Evolutionary conservation across 2,329 filamentous ascomycete genomes (phyloP), one percentile per base, ranked within the genome.

Genomic region (Xylaria sp.): DNA sequence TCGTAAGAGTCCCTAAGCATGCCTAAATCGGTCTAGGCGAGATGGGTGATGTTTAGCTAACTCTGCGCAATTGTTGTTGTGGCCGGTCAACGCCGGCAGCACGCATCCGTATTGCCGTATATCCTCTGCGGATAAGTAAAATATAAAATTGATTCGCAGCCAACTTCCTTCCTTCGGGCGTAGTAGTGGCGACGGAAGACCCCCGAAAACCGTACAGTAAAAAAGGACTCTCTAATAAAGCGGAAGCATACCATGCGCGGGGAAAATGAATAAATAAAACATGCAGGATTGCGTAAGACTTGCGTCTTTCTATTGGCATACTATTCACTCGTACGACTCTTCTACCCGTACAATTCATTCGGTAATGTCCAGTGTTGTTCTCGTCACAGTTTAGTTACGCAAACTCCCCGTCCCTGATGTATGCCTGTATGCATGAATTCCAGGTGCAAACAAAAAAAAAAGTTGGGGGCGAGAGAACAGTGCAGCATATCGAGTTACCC

Each of bases 321-420:
- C 51, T 48, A 55, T 49, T 37, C 17, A 46, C 38, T 51, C 53
- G 47, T n/a, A 51, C 40, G 17, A 38, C 31, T 47, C 40, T 48
- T 64, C 51, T 64, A 61, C 38, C 54, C 54, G 54, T 62, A 47
- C 58, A 62, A 51, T 54, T 31, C 29, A 17, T 38, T 40, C 25
- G 15, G 35, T 40, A 47, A 41, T 48, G n/a, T 44, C 48, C 38
- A 46, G 48, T 40, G 38, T 58, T 25, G 37, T 35, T 54, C 40
- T 55, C 44, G 27, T 62, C 41, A 15, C 47, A 44, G 37, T 38
- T 49, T 33, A 58, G 44, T 55, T 58, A 62, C 33, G 62, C 62
- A 64, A 64, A 62, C 58, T 58, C 47, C 52, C 25, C 27, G 25
- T 37, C 31, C 54, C 51, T 33, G 49, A 48, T 59, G 19, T 48